phyloP scores from a whole-genome alignment of 2,329 filamentous ascomycete species.

The Ophiostoma novo-ulmi region DNA sequence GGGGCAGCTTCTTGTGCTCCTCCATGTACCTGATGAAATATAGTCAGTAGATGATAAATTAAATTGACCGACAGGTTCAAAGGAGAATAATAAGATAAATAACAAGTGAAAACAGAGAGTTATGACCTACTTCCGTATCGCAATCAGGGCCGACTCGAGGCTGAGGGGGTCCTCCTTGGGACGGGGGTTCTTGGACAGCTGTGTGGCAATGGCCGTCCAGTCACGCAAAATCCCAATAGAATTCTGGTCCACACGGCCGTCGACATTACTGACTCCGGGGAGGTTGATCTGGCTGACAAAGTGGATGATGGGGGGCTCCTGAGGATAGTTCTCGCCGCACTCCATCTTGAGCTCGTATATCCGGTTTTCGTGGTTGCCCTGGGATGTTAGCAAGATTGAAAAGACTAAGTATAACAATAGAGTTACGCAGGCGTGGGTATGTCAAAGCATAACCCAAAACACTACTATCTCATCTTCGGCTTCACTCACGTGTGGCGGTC shows the following conservation, averaged over 20 bases:
- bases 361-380: slow-evolving; percentile 91
- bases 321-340: slow-evolving; percentile 85
- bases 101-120: background rate
- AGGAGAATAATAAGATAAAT: background rate
- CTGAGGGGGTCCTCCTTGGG: slow-evolving; percentile 35
- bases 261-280: slow-evolving; percentile 79
- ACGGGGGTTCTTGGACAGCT: slow-evolving; percentile 42
- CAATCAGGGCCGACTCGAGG: slow-evolving; percentile 36
- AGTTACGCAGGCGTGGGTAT: background rate
- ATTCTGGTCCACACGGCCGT: slow-evolving; percentile 76
- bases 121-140: slow-evolving; percentile 33
- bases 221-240: slow-evolving; percentile 79
- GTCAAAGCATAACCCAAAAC: background rate
- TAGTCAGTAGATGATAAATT: background rate
- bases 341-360: slow-evolving; percentile 98
- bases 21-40: slow-evolving; percentile 75
- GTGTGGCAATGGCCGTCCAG: slow-evolving; percentile 95
- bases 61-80: too few species aligned
- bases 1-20: slow-evolving; percentile 89
- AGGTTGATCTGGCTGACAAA: slow-evolving; percentile 95
- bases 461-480: background rate
- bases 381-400: slow-evolving; percentile 32
- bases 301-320: slow-evolving; percentile 79
- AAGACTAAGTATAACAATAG: background rate
- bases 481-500: slow-evolving; percentile 81